A percentile compares a stretch with the other conserved stretches of the same genome.
Evolutionary conservation across 768 basidiomycete species (phyloP).

Genomic region (Boletus eberwhitei): DNA sequence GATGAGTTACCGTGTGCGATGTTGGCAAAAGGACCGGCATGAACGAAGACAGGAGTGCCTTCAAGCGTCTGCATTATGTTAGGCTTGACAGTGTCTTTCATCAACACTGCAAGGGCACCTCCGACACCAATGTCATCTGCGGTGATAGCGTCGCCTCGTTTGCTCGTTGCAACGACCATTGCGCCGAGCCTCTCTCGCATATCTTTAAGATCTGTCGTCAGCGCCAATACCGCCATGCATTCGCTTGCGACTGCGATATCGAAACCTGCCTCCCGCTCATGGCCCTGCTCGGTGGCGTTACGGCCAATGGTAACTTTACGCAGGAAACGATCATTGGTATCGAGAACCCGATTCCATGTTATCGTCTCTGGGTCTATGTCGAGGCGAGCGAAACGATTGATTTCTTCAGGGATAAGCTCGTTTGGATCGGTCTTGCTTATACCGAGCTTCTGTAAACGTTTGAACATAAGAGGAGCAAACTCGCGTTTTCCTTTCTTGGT

Average conservation of each 20-base stretch:
- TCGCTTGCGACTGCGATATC: constrained; percentile 98
- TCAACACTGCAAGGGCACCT: constrained; percentile 91
- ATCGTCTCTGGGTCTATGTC: constrained; percentile 90
- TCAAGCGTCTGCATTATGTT: constrained; percentile 98
- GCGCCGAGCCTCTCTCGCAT: constrained; percentile 91
- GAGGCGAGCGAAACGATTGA: constrained; percentile 83
- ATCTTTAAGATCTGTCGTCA: constrained; percentile 83
- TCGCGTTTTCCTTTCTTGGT: constrained; percentile 91
- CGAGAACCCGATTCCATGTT: constrained; percentile 97
- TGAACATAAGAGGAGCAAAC: constrained; percentile 95
- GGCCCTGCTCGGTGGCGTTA: constrained; percentile 83
- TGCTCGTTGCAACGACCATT: constrained; percentile 97
- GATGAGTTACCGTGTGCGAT: constrained; percentile 99
- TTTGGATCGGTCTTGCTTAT: constrained; percentile 93
- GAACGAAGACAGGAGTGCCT: constrained; percentile 98
- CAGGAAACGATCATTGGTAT: constrained; percentile 96
- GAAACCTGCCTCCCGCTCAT: constrained; percentile 86
- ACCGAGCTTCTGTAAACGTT: constrained; percentile 90
- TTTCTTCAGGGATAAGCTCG: constrained; percentile 90
- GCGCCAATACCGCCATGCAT: constrained; percentile 95
- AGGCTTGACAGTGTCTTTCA: constrained; percentile 99
- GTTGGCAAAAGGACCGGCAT: constrained; percentile 98
- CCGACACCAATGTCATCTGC: constrained; percentile 95
- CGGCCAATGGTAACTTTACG: constrained; percentile 94
- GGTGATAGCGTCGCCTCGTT: constrained; percentile 86